phyloP scores from a whole-genome alignment of 352 stramenopile genomes.

The Globisporangium okanoganense region DNA sequence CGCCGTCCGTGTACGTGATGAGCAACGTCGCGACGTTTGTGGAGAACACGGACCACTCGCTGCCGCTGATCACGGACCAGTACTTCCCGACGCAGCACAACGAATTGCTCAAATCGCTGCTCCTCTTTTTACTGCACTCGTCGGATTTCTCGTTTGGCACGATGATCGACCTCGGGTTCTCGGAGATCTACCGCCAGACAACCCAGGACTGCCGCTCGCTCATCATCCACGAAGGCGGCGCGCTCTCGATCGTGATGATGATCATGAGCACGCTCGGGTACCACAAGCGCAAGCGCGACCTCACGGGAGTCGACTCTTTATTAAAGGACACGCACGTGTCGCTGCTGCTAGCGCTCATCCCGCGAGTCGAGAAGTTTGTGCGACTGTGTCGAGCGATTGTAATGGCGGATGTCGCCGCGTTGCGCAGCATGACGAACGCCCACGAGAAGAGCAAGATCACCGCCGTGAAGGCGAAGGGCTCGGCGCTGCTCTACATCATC shows the following conservation, averaged over 20 bases:
- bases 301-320: conserved; percentile 62
- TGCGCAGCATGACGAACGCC: conserved; percentile 42
- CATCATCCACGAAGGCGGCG: conserved; percentile 71
- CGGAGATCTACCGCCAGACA: conserved; percentile 70
- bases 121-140: conserved; percentile 58
- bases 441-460: conserved; percentile 33
- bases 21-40: conserved; percentile 80
- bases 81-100: conserved; percentile 78
- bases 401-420: conserved; percentile 36
- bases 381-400: conserved; percentile 68
- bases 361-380: conserved; percentile 79
- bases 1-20: conserved; percentile 84
- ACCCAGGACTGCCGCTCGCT: conserved; percentile 48
- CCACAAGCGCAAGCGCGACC: conserved; percentile 79
- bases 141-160: conserved; percentile 71
- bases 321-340: conserved; percentile 44
- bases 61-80: conserved; percentile 84
- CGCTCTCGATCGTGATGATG: conserved; percentile 86
- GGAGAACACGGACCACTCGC: conserved; percentile 74
- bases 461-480: conserved; percentile 58
- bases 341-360: conserved; percentile 47
- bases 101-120: conserved; percentile 73
- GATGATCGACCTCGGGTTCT: conserved; percentile 75
- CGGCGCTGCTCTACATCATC: conserved; percentile 70
- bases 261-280: conserved; percentile 82